A percentile compares a stretch with the other conserved stretches of the same genome.
These are phyloP conservation scores for Santalum album DNA, from an alignment of 164 flowering plant genomes.

Conservation along the genomic window DNA sequence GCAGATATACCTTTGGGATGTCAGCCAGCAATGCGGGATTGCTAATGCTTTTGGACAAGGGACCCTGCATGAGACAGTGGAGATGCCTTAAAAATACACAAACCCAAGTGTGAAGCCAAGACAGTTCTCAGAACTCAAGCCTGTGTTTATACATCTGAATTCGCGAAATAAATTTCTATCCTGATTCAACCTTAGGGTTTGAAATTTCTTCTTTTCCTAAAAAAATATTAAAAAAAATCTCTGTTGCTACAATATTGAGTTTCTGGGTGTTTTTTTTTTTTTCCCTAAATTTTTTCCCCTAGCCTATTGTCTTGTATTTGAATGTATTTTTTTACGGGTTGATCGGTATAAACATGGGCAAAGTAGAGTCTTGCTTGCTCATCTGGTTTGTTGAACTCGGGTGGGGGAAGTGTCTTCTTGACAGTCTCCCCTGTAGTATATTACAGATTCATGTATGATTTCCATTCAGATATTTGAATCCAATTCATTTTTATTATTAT, in stretches of 20 bases:
- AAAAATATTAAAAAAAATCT: conserved; percentile 8
- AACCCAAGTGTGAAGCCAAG: conserved; percentile 33
- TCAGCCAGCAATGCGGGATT: conserved; percentile 56
- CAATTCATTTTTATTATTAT: no score
- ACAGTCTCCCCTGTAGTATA: conserved; percentile 17
- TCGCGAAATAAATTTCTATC: conserved; percentile 7
- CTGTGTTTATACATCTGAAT: conserved; percentile 5
- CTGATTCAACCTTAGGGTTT: conserved; percentile 3
- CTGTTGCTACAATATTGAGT: conserved; percentile 13
- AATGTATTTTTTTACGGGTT: conserved; percentile 11
- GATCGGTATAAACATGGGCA: conserved; percentile 17
- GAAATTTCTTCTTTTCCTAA: conserved; percentile 23
- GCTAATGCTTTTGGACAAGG: conserved; percentile 62
- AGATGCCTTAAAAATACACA: conserved; percentile 55
- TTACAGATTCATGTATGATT: conserved; percentile 17
- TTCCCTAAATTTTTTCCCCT: conserved; percentile 1
- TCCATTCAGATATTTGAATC: not conserved
- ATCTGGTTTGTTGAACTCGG: conserved; percentile 1
- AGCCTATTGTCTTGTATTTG: conserved; percentile 13
- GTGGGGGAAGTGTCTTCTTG: no score
- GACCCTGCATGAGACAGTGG: conserved; percentile 47
- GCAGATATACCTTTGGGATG: conserved; percentile 68
- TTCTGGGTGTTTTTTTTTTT: conserved; percentile 16
- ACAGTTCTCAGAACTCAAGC: not conserved
- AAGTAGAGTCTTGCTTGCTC: conserved; percentile 13